A percentile compares a stretch with the other conserved stretches of the same genome.
Evolutionary conservation across 352 stramenopile species (phyloP).

Genomic region (Pythium periplocum): DNA sequence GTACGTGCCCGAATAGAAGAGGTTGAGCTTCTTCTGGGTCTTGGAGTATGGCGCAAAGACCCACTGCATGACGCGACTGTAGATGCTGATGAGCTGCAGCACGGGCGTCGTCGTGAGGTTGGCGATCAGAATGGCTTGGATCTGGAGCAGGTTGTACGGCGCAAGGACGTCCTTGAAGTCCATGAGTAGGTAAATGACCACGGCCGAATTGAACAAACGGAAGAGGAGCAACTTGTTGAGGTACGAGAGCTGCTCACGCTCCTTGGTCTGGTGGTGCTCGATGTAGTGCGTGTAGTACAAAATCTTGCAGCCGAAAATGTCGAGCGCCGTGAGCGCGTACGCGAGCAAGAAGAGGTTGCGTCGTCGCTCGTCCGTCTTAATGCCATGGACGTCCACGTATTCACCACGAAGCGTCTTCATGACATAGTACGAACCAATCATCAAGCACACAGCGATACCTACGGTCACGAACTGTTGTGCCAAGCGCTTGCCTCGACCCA

Average conservation of each 20-base stretch:
- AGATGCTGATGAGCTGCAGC: constrained; percentile 54
- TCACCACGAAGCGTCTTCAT: constrained; percentile 29
- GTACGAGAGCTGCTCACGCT: constrained; percentile 63
- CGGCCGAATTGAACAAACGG: constrained; percentile 62
- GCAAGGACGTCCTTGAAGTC: constrained; percentile 63
- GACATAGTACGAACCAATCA: constrained; percentile 52
- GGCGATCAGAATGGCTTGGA: constrained; percentile 72
- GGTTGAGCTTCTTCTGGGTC: constrained; percentile 73
- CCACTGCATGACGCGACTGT: constrained; percentile 38
- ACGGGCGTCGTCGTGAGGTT: constrained; percentile 68
- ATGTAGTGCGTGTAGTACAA: constrained; percentile 51
- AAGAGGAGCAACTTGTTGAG: constrained; percentile 80
- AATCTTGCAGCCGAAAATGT: constrained; percentile 60
- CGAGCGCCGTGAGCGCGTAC: constrained; percentile 40
- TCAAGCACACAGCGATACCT: constrained; percentile 36
- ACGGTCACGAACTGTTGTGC: constrained; percentile 43
- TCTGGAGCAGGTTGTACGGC: constrained; percentile 64
- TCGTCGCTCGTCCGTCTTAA: constrained; percentile 24
- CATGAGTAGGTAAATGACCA: constrained; percentile 76
- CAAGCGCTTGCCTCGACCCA: constrained; percentile 28
- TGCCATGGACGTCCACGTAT: constrained; percentile 25
- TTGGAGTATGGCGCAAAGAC: constrained; percentile 43
- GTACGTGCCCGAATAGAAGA: constrained; percentile 65
- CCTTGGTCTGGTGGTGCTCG: constrained; percentile 58
- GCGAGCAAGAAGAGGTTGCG: constrained; percentile 49